Percentiles rank a stretch among this genome's conserved stretches.
Conservation (phyloP, 2,329 filamentous ascomycete genomes). For the Bipolaris sorokiniana region DNA sequence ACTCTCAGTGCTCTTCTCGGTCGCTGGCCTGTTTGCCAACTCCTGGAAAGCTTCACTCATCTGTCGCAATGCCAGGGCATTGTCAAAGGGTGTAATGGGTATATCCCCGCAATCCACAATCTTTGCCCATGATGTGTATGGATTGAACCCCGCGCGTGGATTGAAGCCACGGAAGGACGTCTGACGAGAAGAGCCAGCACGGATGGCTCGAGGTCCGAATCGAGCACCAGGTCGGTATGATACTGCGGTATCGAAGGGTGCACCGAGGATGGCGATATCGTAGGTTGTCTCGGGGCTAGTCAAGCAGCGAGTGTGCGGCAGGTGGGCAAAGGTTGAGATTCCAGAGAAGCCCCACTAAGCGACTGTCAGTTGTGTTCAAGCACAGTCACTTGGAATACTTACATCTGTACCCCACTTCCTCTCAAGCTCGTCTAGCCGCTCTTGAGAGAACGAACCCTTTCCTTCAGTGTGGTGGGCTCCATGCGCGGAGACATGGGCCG, state of each 20-base stretch:
- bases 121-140: conserved; percentile 77
- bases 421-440: conserved; percentile 42
- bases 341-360: conserved; percentile 70
- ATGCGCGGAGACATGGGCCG: conserved; percentile 32
- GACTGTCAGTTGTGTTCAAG: conserved; percentile 14
- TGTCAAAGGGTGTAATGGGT: conserved; percentile 85
- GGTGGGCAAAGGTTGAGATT: conserved; percentile 64
- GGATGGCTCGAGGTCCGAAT: conserved; percentile 87
- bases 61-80: conserved; percentile 77
- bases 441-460: conserved; percentile 31
- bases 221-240: conserved; percentile 59
- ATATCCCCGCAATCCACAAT: conserved; percentile 92
- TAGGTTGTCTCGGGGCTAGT: conserved; percentile 53
- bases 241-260: conserved; percentile 58
- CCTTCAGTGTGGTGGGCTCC: conserved; percentile 38
- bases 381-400: not conserved
- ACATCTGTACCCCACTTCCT: conserved; percentile 53
- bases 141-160: conserved; percentile 79
- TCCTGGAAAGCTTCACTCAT: conserved; percentile 83
- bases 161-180: conserved; percentile 83
- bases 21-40: conserved; percentile 60
- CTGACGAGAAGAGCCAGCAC: conserved; percentile 81
- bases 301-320: conserved; percentile 56
- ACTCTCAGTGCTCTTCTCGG: conserved; percentile 46
- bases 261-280: conserved; percentile 58